These are phyloP conservation scores for Pilobolus umbonatus DNA, from an alignment of 192 early-diverging fungal genomes.

Conservation along the genomic window DNA sequence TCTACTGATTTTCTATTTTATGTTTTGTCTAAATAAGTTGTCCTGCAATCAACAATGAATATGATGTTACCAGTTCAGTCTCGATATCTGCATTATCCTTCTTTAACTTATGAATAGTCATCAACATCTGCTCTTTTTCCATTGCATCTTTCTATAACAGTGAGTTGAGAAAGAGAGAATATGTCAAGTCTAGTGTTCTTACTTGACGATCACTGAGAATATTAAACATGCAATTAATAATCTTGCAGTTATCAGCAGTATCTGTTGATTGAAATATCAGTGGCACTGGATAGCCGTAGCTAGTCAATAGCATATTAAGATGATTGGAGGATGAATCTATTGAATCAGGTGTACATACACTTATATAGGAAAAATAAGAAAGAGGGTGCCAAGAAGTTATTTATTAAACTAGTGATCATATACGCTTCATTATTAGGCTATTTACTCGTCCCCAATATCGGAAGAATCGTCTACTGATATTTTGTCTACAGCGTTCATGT, in stretches of 20 bases:
- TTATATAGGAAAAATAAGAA: not conserved
- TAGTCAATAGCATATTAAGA: conserved; percentile 30
- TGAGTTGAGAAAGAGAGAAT: not conserved
- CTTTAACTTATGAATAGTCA: conserved; percentile 21
- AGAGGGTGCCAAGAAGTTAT: not conserved
- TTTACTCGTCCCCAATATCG: too few relatives aligned
- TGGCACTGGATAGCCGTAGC: conserved; percentile 35
- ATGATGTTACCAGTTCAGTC: conserved; percentile 2
- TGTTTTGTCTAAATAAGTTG: too few relatives aligned
- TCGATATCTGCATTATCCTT: conserved; percentile 11
- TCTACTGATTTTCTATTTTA: not conserved
- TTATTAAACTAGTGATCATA: not conserved
- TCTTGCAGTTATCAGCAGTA: conserved; percentile 20
- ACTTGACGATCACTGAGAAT: conserved; percentile 31
- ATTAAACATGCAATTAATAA: conserved; percentile 30
- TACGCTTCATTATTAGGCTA: too few relatives aligned
- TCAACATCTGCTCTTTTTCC: conserved; percentile 20
- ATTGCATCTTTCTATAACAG: conserved; percentile 12
- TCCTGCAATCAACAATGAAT: not conserved
- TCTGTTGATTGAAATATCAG: conserved; percentile 27
- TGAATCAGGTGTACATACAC: conserved; percentile 18
- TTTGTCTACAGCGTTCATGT: too few relatives aligned
- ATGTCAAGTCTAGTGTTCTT: not conserved
- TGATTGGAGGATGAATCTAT: conserved; percentile 24
- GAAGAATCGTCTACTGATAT: too few relatives aligned